phyloP scores from a whole-genome alignment of 345 rosid species.

The Gossypium stocksii region DNA sequence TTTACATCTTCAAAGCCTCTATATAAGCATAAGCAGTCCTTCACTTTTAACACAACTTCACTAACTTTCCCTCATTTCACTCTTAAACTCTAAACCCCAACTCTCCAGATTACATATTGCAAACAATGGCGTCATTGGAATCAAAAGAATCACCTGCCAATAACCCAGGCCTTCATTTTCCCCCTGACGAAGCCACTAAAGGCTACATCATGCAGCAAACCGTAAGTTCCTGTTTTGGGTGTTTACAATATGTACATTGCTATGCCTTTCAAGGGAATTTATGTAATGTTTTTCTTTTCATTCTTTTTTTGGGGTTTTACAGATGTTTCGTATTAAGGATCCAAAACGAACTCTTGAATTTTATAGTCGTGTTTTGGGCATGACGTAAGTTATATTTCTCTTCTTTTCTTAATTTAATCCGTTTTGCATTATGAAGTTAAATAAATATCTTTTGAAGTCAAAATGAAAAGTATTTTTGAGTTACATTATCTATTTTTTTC shows the following conservation, averaged over 20 bases:
- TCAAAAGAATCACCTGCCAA: constrained; percentile 67
- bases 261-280: background rate
- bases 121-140: constrained; percentile 67
- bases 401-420: too few species aligned
- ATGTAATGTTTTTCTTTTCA: background rate
- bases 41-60: too few species aligned
- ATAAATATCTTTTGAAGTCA: too few species aligned
- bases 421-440: too few species aligned
- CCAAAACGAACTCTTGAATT: constrained; percentile 86
- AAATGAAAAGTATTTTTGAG: too few species aligned
- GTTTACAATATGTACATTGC: background rate
- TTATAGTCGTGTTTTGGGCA: constrained; percentile 85
- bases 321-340: constrained; percentile 95
- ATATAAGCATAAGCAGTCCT: too few species aligned
- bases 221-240: constrained; percentile 26
- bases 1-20: too few species aligned
- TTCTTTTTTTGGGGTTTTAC: constrained; percentile 9
- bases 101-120: too few species aligned
- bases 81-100: too few species aligned
- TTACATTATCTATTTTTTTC: background rate
- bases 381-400: constrained; percentile 60
- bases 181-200: constrained; percentile 68
- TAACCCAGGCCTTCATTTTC: constrained; percentile 69
- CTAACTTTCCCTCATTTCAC: too few species aligned
- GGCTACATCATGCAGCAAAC: constrained; percentile 93